Conservation (phyloP, 345 rosid genomes). For the Hypericum androsaemum region DNA sequence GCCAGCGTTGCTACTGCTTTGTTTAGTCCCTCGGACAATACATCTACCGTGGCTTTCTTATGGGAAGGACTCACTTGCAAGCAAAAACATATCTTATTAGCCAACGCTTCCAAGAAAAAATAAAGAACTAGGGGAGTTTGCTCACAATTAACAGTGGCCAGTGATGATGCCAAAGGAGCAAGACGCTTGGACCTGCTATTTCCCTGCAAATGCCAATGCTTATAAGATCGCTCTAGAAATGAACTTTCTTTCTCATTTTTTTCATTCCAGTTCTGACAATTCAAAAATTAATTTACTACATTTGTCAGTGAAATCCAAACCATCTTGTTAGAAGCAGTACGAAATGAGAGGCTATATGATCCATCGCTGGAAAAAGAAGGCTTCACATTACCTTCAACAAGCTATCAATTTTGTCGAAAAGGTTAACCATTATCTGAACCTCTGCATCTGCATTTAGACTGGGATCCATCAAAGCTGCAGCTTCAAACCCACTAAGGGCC, state of each 20-base stretch:
- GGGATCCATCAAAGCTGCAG: slow-evolving; percentile 63
- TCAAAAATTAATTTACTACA: no score
- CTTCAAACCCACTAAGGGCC: slow-evolving; percentile 65
- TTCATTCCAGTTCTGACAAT: no score
- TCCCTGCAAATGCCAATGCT: slow-evolving; percentile 29
- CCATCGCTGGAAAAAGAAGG: not conserved
- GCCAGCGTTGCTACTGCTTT: slow-evolving; percentile 47
- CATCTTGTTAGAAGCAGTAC: no score
- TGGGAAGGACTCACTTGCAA: slow-evolving; percentile 35
- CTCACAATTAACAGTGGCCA: slow-evolving; percentile 40
- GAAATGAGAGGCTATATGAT: not conserved
- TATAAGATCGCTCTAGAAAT: no score
- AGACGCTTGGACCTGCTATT: slow-evolving; percentile 38
- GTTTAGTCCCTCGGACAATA: slow-evolving; percentile 49
- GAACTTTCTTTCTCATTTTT: no score
- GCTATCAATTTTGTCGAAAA: slow-evolving; percentile 49
- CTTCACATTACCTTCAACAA: slow-evolving; percentile 35
- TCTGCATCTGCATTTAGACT: slow-evolving; percentile 51
- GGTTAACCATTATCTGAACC: slow-evolving; percentile 46
- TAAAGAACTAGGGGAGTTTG: not conserved
- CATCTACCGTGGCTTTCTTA: slow-evolving; percentile 33
- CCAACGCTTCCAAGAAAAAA: no score
- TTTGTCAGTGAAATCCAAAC: no score
- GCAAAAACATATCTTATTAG: not conserved
- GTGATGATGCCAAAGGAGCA: slow-evolving; percentile 34